Conservation (phyloP, 495 filamentous ascomycete species). For the Penicillium tannophilum region DNA sequence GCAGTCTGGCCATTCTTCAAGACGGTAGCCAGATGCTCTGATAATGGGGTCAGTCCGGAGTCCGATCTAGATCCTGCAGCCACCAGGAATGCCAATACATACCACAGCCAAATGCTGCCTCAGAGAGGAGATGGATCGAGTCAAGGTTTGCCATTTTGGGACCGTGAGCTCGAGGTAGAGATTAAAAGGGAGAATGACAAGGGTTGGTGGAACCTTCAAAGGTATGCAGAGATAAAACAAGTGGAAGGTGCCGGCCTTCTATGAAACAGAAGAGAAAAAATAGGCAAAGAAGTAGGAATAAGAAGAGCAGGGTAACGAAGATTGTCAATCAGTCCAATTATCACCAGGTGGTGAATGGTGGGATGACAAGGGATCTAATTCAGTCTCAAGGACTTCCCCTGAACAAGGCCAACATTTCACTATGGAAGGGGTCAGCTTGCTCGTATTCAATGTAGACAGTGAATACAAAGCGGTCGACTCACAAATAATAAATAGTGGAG, state of each 20-base stretch:
- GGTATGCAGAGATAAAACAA: constrained; percentile 2
- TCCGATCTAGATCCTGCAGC: background rate
- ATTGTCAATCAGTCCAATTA: background rate
- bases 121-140: constrained; percentile 40
- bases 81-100: constrained; percentile 19
- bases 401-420: constrained; percentile 31
- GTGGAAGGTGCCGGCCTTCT: constrained; percentile 9
- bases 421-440: constrained; percentile 5
- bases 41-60: background rate
- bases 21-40: constrained; percentile 46
- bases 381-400: constrained; percentile 29
- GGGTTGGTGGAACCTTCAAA: constrained; percentile 6
- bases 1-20: constrained; percentile 35
- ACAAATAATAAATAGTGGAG: background rate
- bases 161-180: constrained; percentile 1
- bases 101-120: constrained; percentile 52
- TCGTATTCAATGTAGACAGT: background rate
- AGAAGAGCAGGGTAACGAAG: constrained; percentile 1
- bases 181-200: constrained; percentile 5
- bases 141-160: constrained; percentile 39
- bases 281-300: constrained; percentile 1
- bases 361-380: constrained; percentile 11
- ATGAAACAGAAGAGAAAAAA: background rate
- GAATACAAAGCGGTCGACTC: background rate
- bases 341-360: background rate